Evolutionary conservation across 2,329 filamentous ascomycete genomes (phyloP).

Genomic region (Byssoonygena ceratinophila): DNA sequence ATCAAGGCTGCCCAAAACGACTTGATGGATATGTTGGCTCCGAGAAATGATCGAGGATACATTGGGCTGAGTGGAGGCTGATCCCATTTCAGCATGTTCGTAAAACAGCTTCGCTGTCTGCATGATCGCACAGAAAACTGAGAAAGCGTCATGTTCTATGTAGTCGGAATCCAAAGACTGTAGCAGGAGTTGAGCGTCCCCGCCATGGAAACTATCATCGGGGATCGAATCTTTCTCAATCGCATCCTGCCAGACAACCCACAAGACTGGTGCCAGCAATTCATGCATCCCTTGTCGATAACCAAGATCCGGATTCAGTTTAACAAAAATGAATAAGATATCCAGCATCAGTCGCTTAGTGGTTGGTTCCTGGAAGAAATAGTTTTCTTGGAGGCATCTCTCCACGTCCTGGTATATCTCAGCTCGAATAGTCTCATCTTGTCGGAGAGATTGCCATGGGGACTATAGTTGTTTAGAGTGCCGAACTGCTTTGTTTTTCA

Average conservation of each 20-base stretch:
- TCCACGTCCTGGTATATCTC: conserved; percentile 95
- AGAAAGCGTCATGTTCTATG: conserved; percentile 84
- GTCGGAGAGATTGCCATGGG: conserved; percentile 76
- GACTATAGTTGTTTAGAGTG: conserved; percentile 53
- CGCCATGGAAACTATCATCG: conserved; percentile 25
- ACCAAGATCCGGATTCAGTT: conserved; percentile 72
- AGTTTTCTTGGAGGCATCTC: conserved; percentile 77
- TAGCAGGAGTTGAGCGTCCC: conserved; percentile 44
- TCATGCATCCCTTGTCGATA: conserved; percentile 99
- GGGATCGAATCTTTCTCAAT: conserved; percentile 42
- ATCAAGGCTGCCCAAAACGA: conserved; percentile 66
- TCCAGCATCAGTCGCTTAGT: conserved; percentile 77
- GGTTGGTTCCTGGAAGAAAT: conserved; percentile 69
- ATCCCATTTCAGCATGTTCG: conserved; percentile 49
- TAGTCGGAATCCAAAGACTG: conserved; percentile 60
- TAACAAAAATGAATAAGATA: conserved; percentile 88
- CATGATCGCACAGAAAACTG: conserved; percentile 79
- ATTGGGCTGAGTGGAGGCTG: conserved; percentile 30
- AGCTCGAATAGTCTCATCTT: conserved; percentile 70
- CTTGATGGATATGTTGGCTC: conserved; percentile 77
- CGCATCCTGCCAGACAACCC: conserved; percentile 73
- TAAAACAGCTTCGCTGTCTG: conserved; percentile 78
- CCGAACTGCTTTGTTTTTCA: conserved; percentile 15
- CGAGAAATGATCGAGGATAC: conserved; percentile 69
- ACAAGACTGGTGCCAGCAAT: conserved; percentile 76